Conservation (phyloP, 2,329 filamentous ascomycete species). For the Ophiostoma australiae region DNA sequence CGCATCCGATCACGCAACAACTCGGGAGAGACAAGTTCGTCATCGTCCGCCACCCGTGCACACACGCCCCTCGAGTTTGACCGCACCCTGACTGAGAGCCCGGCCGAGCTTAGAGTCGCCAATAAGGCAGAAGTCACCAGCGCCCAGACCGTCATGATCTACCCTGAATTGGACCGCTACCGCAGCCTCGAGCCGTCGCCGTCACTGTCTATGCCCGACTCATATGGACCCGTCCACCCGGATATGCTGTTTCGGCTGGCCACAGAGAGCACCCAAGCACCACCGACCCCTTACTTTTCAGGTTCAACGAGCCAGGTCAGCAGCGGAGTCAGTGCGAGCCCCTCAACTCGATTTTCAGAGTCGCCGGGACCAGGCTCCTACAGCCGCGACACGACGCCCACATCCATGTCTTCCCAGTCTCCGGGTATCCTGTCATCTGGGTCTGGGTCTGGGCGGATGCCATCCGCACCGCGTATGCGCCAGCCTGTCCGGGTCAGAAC, state of each 20-base stretch:
- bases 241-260: slow-evolving; percentile 54
- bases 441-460: slow-evolving; percentile 36
- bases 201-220: slow-evolving; percentile 27
- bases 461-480: slow-evolving; percentile 42
- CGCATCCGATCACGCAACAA: slow-evolving; percentile 38
- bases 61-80: slow-evolving; percentile 40
- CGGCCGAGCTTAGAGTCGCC: slow-evolving; percentile 41
- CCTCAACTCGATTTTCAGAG: slow-evolving; percentile 70
- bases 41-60: slow-evolving; percentile 41
- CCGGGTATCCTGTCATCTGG: slow-evolving; percentile 52
- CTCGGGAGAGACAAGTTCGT: slow-evolving; percentile 40
- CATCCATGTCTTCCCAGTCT: slow-evolving; percentile 71
- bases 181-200: slow-evolving; percentile 42
- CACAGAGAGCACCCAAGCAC: slow-evolving; percentile 58
- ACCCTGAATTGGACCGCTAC: slow-evolving; percentile 60
- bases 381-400: slow-evolving; percentile 72
- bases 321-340: slow-evolving; percentile 62
- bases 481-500: slow-evolving; percentile 54
- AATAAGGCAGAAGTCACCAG: slow-evolving; percentile 41
- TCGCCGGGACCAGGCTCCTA: slow-evolving; percentile 65
- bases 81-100: slow-evolving; percentile 41
- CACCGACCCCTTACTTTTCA: slow-evolving; percentile 61
- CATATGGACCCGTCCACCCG: slow-evolving; percentile 33
- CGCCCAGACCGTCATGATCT: slow-evolving; percentile 45
- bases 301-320: slow-evolving; percentile 49